Evolutionary conservation across 495 filamentous ascomycete genomes (phyloP), one percentile per base, ranked within the genome.

Genomic region (Xylaria scruposa): DNA sequence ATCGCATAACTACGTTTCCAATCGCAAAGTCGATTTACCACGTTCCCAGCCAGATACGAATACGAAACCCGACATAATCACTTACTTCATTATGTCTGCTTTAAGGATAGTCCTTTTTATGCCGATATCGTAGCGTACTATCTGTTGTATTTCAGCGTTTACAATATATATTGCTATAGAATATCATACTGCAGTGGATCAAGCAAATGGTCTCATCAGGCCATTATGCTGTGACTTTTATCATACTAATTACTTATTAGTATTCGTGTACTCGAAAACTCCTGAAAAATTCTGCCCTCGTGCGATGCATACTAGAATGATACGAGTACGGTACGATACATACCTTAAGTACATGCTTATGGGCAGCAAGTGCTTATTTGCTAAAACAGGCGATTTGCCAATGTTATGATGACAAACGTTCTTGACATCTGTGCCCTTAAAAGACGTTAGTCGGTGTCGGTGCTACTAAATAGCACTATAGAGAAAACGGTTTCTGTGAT

Each of bases 1-100:
- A 67, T 67, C 63, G 63, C 46, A 53, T 67, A 38, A 15, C 44
- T 51, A 1, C 46, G 63, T 67, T 67, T 53, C 31, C 31, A 67
- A 67, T 67, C 46, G 44, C 31, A 38, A 36, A 53, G 29, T 65
- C 19, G n/a, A 65, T 47, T 29, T 13, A 49, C 8, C 36, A 49
- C 13, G 13, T 36, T 38, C 21, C 15, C 19, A 36, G 2, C 19
- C 26, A 24, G 38, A 67, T 67, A 67, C 63, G 63, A 67, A 67
- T 67, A 67, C 63, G 63, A 26, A 51, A 44, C 60, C 60, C 31
- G 58, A 60, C 19, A 60, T 15, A 60, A 21, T 38, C 31, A 13
- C 7, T 60, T 38, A 38, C 58, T 21, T 38, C 33, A 38, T 36
- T 38, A 60, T 36, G 7, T 38, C n/a, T 36, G 54, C 19, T 60